Evolutionary conservation across 331 rosid species (phyloP).

Genomic region (Cydonia oblonga): DNA sequence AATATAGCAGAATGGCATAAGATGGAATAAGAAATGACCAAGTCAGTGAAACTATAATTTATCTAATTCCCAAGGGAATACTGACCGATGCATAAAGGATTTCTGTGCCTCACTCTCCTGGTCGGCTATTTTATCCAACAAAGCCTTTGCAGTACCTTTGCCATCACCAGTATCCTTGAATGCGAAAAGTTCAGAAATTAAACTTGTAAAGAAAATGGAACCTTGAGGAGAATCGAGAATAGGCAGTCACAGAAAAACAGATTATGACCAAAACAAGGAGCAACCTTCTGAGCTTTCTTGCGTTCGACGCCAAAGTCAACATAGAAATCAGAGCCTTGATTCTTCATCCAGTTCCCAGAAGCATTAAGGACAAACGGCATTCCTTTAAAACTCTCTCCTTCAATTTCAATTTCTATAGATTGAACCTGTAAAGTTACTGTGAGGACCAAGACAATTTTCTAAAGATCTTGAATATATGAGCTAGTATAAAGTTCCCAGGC

Average conservation of each 20-base stretch:
- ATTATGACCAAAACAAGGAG: constrained; percentile 11
- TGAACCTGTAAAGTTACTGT: constrained; percentile 55
- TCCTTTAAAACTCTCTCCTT: constrained; percentile 58
- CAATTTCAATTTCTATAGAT: constrained; percentile 52
- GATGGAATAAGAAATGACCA: background rate
- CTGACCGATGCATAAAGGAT: constrained; percentile 96
- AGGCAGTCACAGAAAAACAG: constrained; percentile 4
- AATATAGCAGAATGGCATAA: constrained; percentile 1
- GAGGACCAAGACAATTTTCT: constrained; percentile 12
- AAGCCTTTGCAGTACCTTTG: constrained; percentile 66
- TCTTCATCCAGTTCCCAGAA: constrained; percentile 73
- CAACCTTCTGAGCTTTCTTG: constrained; percentile 61
- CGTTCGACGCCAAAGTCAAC: constrained; percentile 41
- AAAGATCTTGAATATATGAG: background rate
- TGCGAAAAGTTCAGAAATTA: constrained; percentile 15
- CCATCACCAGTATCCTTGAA: constrained; percentile 61
- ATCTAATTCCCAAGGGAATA: constrained; percentile 14
- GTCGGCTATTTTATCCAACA: constrained; percentile 64
- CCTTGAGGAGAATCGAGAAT: background rate
- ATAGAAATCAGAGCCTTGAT: constrained; percentile 71
- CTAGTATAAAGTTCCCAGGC: constrained; percentile 18
- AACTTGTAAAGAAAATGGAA: constrained; percentile 7
- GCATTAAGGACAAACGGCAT: constrained; percentile 65
- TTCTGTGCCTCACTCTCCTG: constrained; percentile 85
- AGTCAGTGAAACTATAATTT: background rate